These are phyloP conservation scores for Penicillium sp. DNA, from an alignment of 2,329 filamentous ascomycete genomes.

Conservation along the genomic window DNA sequence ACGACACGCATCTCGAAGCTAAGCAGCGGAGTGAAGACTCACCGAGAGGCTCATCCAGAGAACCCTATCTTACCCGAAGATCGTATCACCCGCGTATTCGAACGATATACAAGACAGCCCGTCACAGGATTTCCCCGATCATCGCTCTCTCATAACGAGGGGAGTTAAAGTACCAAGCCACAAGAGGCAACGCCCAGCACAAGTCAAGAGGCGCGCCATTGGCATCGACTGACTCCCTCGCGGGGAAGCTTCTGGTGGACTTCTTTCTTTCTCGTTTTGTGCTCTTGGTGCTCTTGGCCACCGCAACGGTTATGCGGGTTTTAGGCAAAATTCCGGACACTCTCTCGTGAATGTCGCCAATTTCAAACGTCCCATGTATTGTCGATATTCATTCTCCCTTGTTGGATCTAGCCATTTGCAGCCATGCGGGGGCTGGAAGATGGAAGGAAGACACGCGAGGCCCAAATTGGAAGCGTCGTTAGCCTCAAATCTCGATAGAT, in stretches of 20 bases:
- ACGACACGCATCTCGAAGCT: not conserved
- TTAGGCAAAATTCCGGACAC: not conserved
- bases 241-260: not conserved
- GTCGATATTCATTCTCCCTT: not conserved
- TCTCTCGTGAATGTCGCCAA: not conserved
- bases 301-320: not conserved
- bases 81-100: conserved; percentile 9
- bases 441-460: not conserved
- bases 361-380: not conserved
- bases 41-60: conserved; percentile 13
- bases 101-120: conserved; percentile 1
- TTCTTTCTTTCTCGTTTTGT: not conserved
- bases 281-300: not conserved
- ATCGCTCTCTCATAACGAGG: conserved; percentile 1
- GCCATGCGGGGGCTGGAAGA: not conserved
- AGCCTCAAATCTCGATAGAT: not conserved
- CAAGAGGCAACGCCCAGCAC: conserved; percentile 1
- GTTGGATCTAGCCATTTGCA: not conserved
- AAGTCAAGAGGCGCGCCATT: conserved; percentile 2
- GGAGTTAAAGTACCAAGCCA: not conserved
- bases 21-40: conserved; percentile 8
- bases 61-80: conserved; percentile 24
- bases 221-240: not conserved
- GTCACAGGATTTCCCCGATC: conserved; percentile 8
- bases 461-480: not conserved